Conservation (phyloP, 2,329 filamentous ascomycete genomes). For the Neurospora crassa region DNA sequence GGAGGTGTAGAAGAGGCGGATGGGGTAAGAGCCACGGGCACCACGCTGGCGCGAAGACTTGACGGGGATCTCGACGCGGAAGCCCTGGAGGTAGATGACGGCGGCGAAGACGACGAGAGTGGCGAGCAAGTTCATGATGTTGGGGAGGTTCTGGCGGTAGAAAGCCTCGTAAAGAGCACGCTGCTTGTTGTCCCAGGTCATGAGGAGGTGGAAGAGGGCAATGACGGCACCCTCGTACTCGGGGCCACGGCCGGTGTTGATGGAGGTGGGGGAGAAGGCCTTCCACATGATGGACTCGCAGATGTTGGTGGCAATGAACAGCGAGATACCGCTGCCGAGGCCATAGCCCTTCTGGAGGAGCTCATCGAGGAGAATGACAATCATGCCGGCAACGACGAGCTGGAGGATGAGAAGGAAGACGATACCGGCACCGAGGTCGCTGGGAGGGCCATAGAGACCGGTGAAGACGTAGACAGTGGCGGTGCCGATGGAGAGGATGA, state of each 20-base stretch:
- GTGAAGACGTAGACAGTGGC: constrained; percentile 98
- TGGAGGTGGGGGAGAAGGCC: constrained; percentile 97
- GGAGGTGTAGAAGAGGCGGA: constrained; percentile 99
- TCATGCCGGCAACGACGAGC: constrained; percentile 93
- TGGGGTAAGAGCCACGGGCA: constrained; percentile 93
- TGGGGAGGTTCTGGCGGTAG: constrained; percentile 98
- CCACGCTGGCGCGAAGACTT: constrained; percentile 99
- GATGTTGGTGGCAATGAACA: constrained; percentile 99
- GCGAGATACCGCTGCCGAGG: constrained; percentile 94
- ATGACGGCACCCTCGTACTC: constrained; percentile 99
- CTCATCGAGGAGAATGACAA: constrained; percentile 98
- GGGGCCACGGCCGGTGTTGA: constrained; percentile 97
- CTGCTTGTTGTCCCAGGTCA: constrained; percentile 99
- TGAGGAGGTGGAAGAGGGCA: constrained; percentile 91
- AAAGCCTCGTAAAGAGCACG: constrained; percentile 96
- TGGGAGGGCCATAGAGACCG: constrained; percentile 92
- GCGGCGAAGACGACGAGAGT: constrained; percentile 90
- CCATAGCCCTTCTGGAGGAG: constrained; percentile 99
- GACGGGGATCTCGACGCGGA: constrained; percentile 99
- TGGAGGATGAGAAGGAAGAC: constrained; percentile 97
- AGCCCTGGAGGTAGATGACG: constrained; percentile 98
- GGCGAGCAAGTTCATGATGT: constrained; percentile 96
- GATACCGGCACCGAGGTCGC: constrained; percentile 93
- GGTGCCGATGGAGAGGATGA: constrained; percentile 95
- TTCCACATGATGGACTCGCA: constrained; percentile 99